phyloP scores from a whole-genome alignment of 2,329 filamentous ascomycete genomes.

The Fusarium kyushuense region DNA sequence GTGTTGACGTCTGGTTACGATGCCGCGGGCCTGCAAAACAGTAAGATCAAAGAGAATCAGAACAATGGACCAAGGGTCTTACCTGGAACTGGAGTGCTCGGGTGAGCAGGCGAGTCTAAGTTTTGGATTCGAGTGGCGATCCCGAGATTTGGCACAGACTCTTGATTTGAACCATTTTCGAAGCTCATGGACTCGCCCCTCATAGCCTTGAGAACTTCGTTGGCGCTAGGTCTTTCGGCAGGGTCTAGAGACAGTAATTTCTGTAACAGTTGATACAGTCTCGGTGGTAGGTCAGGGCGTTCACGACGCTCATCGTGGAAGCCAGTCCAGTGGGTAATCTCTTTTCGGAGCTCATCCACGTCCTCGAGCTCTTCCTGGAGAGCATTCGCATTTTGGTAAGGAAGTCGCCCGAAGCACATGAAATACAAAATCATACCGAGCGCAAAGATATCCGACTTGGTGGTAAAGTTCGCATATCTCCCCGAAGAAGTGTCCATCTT shows the following conservation, averaged over 20 bases:
- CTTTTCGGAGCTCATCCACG: conserved; percentile 82
- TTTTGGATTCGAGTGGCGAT: conserved; percentile 65
- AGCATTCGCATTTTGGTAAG: conserved; percentile 85
- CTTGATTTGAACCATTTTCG: conserved; percentile 56
- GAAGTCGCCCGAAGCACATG: conserved; percentile 91
- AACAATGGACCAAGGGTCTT: conserved; percentile 26
- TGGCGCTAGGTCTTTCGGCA: conserved; percentile 81
- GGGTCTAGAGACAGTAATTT: conserved; percentile 83
- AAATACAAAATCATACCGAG: conserved; percentile 99
- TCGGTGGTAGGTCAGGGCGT: conserved; percentile 84
- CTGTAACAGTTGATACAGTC: conserved; percentile 87
- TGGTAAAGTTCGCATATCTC: conserved; percentile 90
- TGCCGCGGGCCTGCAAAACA: conserved; percentile 49
- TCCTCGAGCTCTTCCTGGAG: conserved; percentile 94
- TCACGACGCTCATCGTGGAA: conserved; percentile 82
- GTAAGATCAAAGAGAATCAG: conserved; percentile 50
- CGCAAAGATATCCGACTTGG: conserved; percentile 98
- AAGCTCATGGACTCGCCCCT: conserved; percentile 70
- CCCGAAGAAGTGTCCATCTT: conserved; percentile 74
- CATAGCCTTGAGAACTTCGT: conserved; percentile 84
- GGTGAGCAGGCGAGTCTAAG: conserved; percentile 65
- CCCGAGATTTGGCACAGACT: conserved; percentile 55
- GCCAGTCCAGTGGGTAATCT: conserved; percentile 89
- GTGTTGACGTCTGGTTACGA: conserved; percentile 33
- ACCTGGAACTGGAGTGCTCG: conserved; percentile 64